Percentiles rank a stretch among this genome's conserved stretches.
Conservation (phyloP, 305 asterid genomes). For the Fraxinus velutina region DNA sequence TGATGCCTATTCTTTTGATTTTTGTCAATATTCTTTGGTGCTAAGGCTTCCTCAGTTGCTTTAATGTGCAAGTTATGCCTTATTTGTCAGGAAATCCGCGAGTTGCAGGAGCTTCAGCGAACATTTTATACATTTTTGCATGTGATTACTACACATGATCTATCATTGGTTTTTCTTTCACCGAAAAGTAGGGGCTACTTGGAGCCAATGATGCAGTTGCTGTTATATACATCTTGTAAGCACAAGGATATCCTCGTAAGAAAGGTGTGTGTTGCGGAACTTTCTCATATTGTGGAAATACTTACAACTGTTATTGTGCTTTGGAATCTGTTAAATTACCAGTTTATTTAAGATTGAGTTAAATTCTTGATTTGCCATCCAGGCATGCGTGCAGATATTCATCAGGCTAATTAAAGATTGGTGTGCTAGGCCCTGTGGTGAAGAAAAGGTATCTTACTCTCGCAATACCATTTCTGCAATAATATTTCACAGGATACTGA, state of each 20-base stretch:
- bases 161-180: slow-evolving; percentile 67
- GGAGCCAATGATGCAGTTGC: slow-evolving; percentile 76
- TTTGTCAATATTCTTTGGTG: not conserved
- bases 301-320: not conserved
- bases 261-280: slow-evolving; percentile 47
- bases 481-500: slow-evolving; percentile 24
- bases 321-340: slow-evolving; percentile 1
- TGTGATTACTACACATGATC: slow-evolving; percentile 72
- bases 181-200: slow-evolving; percentile 56
- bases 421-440: slow-evolving; percentile 56
- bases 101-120: slow-evolving; percentile 77
- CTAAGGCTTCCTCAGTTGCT: slow-evolving; percentile 9
- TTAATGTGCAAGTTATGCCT: not conserved
- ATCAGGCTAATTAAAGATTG: slow-evolving; percentile 85
- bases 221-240: slow-evolving; percentile 60
- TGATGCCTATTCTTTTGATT: not conserved
- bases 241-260: slow-evolving; percentile 71
- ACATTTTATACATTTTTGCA: slow-evolving; percentile 72
- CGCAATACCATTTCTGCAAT: slow-evolving; percentile 4
- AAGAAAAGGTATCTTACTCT: slow-evolving; percentile 60
- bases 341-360: slow-evolving; percentile 21
- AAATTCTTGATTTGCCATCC: slow-evolving; percentile 25
- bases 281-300: not conserved
- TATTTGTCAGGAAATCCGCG: slow-evolving; percentile 75
- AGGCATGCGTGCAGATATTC: slow-evolving; percentile 90